These are phyloP conservation scores for Podospora sp. DNA, from an alignment of 495 filamentous ascomycete genomes.

Conservation along the genomic window DNA sequence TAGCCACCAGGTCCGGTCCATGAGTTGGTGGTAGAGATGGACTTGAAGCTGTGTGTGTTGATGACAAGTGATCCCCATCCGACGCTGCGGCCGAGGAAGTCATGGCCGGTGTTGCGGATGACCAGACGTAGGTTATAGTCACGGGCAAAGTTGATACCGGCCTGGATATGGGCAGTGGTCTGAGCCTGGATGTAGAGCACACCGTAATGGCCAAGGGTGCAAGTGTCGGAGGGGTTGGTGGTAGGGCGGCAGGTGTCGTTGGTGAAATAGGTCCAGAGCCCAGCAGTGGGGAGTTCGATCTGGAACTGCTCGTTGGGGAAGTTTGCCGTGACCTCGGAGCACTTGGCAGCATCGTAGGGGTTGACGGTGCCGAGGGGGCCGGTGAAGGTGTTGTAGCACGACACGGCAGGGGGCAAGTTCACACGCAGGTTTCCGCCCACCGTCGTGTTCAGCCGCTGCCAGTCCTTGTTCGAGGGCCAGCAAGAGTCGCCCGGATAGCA, in stretches of 20 bases:
- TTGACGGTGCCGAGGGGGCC: slow-evolving; percentile 42
- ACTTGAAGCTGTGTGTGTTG: slow-evolving; percentile 66
- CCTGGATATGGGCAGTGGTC: slow-evolving; percentile 45
- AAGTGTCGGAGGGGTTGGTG: slow-evolving; percentile 49
- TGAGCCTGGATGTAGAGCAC: slow-evolving; percentile 57
- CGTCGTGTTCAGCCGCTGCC: slow-evolving; percentile 41
- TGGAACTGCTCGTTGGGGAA: slow-evolving; percentile 43
- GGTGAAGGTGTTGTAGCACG: slow-evolving; percentile 45
- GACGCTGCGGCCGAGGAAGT: slow-evolving; percentile 58
- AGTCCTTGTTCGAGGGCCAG: slow-evolving; percentile 43
- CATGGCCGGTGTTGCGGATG: slow-evolving; percentile 68
- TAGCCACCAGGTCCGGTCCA: slow-evolving; percentile 44
- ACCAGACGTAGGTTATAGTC: slow-evolving; percentile 62
- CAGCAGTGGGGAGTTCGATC: slow-evolving; percentile 43
- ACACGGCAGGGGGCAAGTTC: slow-evolving; percentile 42
- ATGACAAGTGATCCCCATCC: slow-evolving; percentile 62
- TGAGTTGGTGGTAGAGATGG: slow-evolving; percentile 43
- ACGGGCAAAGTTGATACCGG: slow-evolving; percentile 56
- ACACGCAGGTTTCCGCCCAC: slow-evolving; percentile 44
- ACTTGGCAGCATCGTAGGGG: slow-evolving; percentile 44
- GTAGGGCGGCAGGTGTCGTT: slow-evolving; percentile 51
- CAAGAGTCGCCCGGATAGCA: slow-evolving; percentile 45
- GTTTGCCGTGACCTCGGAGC: slow-evolving; percentile 36
- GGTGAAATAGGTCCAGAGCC: slow-evolving; percentile 51
- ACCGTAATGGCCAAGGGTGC: slow-evolving; percentile 61